Percentiles rank a stretch among this genome's conserved stretches.
Evolutionary conservation across 371 early-diverging fungal genomes (phyloP).

Genomic region (Choanephora cucurbitarum): DNA sequence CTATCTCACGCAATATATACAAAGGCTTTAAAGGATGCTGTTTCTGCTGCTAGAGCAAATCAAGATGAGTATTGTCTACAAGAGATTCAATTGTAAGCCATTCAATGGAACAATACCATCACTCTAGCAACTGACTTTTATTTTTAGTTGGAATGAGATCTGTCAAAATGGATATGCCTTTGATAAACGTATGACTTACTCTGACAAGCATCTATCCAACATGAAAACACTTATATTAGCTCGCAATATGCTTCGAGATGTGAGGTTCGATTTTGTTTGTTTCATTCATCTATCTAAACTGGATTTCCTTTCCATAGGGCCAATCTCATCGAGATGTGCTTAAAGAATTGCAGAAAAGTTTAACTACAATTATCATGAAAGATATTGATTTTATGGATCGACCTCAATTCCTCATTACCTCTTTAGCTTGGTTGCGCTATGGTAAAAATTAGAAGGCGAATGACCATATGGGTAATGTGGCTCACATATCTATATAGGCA

Average conservation of each 20-base stretch:
- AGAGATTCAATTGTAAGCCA: constrained; percentile 33
- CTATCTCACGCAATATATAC: neutral
- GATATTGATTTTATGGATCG: constrained; percentile 26
- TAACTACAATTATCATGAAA: constrained; percentile 19
- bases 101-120: neutral
- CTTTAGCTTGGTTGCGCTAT: constrained; percentile 28
- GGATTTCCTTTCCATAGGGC: constrained; percentile 27
- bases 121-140: too few species aligned
- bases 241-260: constrained; percentile 14
- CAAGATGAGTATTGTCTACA: constrained; percentile 40
- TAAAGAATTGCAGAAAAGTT: constrained; percentile 18
- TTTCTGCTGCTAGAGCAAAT: constrained; percentile 35
- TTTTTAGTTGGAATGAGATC: constrained; percentile 19
- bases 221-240: constrained; percentile 6
- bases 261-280: neutral
- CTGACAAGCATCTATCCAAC: constrained; percentile 13
- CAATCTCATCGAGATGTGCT: constrained; percentile 20
- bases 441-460: constrained; percentile 15
- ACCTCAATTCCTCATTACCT: constrained; percentile 20
- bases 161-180: constrained; percentile 18
- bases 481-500: too few species aligned
- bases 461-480: too few species aligned
- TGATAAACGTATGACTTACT: constrained; percentile 7
- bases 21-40: constrained; percentile 40
- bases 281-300: too few species aligned